Evolutionary conservation across 208 protist genomes (phyloP).

Genomic region (Trichomonas vaginalis): DNA sequence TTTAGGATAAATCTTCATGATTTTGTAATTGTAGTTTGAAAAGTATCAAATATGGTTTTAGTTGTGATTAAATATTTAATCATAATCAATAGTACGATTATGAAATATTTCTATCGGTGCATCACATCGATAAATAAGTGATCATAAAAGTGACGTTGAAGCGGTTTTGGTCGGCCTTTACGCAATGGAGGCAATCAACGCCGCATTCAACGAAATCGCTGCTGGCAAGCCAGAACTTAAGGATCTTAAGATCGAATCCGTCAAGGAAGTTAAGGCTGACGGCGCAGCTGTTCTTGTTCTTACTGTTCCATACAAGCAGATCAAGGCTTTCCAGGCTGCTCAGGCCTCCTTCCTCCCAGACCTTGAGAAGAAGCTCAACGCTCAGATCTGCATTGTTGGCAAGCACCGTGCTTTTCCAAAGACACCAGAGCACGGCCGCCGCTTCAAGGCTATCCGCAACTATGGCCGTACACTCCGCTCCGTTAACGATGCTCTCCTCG

Average conservation of each 20-base stretch:
- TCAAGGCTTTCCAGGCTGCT: background rate
- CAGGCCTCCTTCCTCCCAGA: background rate
- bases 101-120: too few species aligned
- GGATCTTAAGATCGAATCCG: background rate
- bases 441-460: conserved; percentile 21
- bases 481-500: conserved; percentile 89
- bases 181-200: background rate
- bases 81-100: background rate
- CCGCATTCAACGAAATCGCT: background rate
- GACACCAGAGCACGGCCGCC: background rate
- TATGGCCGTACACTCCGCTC: conserved; percentile 75
- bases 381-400: background rate
- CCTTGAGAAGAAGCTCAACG: background rate
- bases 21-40: background rate
- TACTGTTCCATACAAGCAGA: background rate
- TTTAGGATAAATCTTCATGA: background rate
- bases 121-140: too few species aligned
- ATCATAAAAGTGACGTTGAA: too few species aligned
- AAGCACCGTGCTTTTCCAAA: conserved; percentile 9
- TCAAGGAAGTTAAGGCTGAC: background rate
- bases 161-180: background rate
- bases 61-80: background rate
- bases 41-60: background rate
- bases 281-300: background rate
- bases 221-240: background rate